These are phyloP conservation scores for Hondaea fermentalgiana DNA, from an alignment of 108 stramenopile species.

Conservation along the genomic window DNA sequence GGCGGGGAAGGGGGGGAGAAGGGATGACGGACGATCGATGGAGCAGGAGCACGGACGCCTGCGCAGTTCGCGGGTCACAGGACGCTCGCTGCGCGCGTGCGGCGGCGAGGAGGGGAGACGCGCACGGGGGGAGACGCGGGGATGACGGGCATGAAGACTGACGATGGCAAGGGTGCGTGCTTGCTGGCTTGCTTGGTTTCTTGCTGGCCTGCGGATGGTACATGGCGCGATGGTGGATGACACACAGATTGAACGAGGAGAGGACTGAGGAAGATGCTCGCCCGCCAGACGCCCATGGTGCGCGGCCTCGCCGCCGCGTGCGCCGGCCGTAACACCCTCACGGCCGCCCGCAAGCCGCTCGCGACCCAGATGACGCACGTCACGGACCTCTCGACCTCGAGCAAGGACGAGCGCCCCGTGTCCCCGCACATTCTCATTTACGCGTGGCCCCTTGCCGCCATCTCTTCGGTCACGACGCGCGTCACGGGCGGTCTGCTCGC, in stretches of 20 bases:
- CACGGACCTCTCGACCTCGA: constrained; percentile 25
- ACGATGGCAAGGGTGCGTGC: too few species aligned
- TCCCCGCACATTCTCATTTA: constrained; percentile 91
- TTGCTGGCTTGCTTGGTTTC: too few species aligned
- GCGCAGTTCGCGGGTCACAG: too few species aligned
- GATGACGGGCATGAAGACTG: too few species aligned
- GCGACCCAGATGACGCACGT: background rate
- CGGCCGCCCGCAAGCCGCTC: background rate
- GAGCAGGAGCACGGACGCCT: too few species aligned
- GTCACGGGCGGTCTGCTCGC: constrained; percentile 74
- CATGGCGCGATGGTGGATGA: too few species aligned
- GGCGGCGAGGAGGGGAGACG: too few species aligned
- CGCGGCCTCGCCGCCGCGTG: background rate
- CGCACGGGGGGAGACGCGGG: too few species aligned
- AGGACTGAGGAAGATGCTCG: background rate
- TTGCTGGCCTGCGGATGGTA: too few species aligned
- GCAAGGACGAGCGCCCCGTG: constrained; percentile 74
- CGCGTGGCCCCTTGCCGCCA: constrained; percentile 71
- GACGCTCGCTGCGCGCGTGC: too few species aligned
- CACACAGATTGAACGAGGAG: background rate
- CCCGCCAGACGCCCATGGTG: background rate
- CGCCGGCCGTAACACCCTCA: background rate
- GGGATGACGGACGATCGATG: too few species aligned
- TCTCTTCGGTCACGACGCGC: constrained; percentile 80
- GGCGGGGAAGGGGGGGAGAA: too few species aligned